Percentiles rank a stretch among this genome's conserved stretches.
phyloP scores from a whole-genome alignment of 75 land plant species.

The Pinus taeda region DNA sequence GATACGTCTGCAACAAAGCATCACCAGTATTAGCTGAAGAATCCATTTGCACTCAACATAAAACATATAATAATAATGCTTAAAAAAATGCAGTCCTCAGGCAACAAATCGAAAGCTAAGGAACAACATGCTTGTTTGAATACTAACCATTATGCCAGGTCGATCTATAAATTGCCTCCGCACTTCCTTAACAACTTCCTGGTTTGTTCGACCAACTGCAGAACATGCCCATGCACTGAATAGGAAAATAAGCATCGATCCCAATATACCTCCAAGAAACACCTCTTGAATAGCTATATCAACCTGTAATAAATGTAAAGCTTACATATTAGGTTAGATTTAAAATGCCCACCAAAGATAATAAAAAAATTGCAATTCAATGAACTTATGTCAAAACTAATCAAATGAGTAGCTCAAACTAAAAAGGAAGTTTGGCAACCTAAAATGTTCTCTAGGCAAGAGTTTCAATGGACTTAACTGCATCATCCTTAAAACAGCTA shows the following conservation, averaged over 20 bases:
- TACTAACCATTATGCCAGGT: too few relatives aligned
- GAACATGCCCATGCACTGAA: slow-evolving; percentile 99
- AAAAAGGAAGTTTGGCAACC: too few relatives aligned
- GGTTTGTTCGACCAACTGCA: too few relatives aligned
- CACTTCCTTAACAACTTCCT: too few relatives aligned
- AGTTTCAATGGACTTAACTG: too few relatives aligned
- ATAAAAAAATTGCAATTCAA: not conserved
- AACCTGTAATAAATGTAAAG: slow-evolving; percentile 44
- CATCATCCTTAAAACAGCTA: too few relatives aligned
- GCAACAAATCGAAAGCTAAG: too few relatives aligned
- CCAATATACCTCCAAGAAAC: slow-evolving; percentile 93
- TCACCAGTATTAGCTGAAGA: not conserved
- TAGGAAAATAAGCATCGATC: slow-evolving; percentile 94
- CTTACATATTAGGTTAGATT: slow-evolving; percentile 3
- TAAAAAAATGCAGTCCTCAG: too few relatives aligned
- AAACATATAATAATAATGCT: too few relatives aligned
- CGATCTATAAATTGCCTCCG: too few relatives aligned
- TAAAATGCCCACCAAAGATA: not conserved
- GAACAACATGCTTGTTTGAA: too few relatives aligned
- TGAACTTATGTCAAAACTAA: not conserved
- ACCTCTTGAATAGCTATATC: slow-evolving; percentile 99
- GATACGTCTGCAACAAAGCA: slow-evolving; percentile 65
- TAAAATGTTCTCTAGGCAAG: too few relatives aligned
- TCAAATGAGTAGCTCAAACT: not conserved
- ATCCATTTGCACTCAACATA: not conserved